Evolutionary conservation across 805 yeast species (phyloP).

Genomic region (Kazachstania bromeliacearum): DNA sequence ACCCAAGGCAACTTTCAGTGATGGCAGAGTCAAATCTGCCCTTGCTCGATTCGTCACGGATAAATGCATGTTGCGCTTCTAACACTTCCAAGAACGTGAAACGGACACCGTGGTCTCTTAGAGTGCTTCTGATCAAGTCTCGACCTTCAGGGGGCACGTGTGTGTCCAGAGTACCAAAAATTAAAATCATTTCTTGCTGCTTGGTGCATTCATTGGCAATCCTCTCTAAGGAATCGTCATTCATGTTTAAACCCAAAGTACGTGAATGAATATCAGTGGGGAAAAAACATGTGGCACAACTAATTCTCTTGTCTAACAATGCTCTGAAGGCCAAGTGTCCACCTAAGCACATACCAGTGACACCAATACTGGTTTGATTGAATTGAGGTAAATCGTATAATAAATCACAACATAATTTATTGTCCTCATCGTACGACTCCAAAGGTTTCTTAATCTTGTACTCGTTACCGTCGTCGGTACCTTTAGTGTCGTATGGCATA

Average conservation of each 20-base stretch:
- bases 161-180: constrained; percentile 70
- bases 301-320: constrained; percentile 47
- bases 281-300: constrained; percentile 66
- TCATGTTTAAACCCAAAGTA: constrained; percentile 52
- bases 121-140: constrained; percentile 52
- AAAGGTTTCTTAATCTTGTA: constrained; percentile 60
- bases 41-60: constrained; percentile 67
- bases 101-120: constrained; percentile 50
- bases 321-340: constrained; percentile 74
- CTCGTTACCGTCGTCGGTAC: constrained; percentile 65
- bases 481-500: constrained; percentile 58
- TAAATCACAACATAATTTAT: constrained; percentile 52
- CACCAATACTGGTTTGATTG: constrained; percentile 58
- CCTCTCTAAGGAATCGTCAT: constrained; percentile 58
- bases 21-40: constrained; percentile 79
- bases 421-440: constrained; percentile 69
- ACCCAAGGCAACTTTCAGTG: constrained; percentile 55
- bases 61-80: constrained; percentile 79
- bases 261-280: constrained; percentile 71
- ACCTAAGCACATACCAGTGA: constrained; percentile 83
- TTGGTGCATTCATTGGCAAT: constrained; percentile 42
- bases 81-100: constrained; percentile 66
- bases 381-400: constrained; percentile 49
- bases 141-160: constrained; percentile 76
- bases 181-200: constrained; percentile 50